Evolutionary conservation across 768 basidiomycete genomes (phyloP).

Genomic region (Tulasnella sp.): DNA sequence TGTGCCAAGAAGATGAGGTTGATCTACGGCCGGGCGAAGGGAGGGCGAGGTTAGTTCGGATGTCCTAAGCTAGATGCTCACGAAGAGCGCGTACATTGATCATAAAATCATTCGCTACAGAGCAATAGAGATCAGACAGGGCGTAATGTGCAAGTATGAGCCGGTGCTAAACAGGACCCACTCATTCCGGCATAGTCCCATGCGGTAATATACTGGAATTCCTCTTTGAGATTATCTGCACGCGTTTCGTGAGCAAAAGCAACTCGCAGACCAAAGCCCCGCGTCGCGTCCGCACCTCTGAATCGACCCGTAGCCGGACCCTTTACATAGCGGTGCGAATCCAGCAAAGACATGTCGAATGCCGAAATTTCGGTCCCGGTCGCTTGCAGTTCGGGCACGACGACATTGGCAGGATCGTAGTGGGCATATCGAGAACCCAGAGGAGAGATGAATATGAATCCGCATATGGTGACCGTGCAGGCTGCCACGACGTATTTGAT

Average conservation of each 20-base stretch:
- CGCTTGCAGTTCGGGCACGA: not conserved
- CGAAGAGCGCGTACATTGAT: not conserved
- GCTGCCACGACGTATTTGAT: not conserved
- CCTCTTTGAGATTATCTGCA: constrained; percentile 15
- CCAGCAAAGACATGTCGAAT: not conserved
- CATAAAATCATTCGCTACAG: constrained; percentile 20
- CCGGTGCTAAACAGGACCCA: not conserved
- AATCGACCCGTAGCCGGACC: constrained; percentile 1
- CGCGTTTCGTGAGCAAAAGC: not conserved
- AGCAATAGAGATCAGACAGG: not conserved
- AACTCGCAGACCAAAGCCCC: no score
- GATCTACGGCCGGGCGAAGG: not conserved
- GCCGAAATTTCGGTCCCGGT: not conserved
- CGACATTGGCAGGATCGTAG: not conserved
- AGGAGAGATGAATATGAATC: not conserved
- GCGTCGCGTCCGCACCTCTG: not conserved
- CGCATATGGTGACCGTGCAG: not conserved
- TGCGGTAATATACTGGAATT: constrained; percentile 3
- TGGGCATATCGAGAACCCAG: not conserved
- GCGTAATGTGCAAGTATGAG: not conserved
- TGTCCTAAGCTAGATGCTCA: not conserved
- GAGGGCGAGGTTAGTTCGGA: not conserved
- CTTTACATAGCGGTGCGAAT: not conserved
- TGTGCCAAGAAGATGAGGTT: constrained; percentile 6
- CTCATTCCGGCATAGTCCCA: constrained; percentile 24